Conservation (phyloP, 148 eudicot genomes). For the Camellia lanceoleosa region DNA sequence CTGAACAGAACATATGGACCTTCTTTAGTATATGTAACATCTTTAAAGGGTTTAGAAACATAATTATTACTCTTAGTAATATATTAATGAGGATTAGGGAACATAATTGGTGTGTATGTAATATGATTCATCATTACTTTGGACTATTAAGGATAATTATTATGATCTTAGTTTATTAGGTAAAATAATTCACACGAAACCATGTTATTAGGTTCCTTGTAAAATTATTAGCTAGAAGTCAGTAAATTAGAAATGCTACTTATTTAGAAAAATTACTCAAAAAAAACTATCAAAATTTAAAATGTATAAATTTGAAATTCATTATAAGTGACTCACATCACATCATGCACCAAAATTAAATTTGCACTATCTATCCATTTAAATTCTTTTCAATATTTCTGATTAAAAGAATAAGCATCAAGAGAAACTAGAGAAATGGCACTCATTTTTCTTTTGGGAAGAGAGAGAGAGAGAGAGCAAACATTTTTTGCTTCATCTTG, state of each 20-base stretch:
- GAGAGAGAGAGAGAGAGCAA: background rate
- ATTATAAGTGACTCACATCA: no score
- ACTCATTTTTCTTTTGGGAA: no score
- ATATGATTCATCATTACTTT: background rate
- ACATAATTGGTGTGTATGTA: background rate
- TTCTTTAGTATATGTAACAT: background rate
- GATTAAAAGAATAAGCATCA: no score
- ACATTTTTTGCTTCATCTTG: conserved; percentile 78
- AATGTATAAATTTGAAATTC: no score
- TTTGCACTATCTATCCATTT: no score
- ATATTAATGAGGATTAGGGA: background rate
- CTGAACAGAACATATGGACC: conserved; percentile 28
- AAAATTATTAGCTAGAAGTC: no score
- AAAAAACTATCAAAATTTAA: no score
- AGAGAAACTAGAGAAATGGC: background rate
- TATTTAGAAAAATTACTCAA: no score
- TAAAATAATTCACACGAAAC: background rate
- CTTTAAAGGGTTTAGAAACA: background rate
- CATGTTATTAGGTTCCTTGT: no score
- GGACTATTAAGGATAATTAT: background rate
- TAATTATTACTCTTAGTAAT: background rate
- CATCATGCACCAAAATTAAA: no score
- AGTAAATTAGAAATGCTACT: no score
- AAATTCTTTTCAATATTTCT: no score
- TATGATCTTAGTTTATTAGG: background rate